Evolutionary conservation across 2,329 filamentous ascomycete genomes (phyloP).

Genomic region (Pyricularia pennisetigena): DNA sequence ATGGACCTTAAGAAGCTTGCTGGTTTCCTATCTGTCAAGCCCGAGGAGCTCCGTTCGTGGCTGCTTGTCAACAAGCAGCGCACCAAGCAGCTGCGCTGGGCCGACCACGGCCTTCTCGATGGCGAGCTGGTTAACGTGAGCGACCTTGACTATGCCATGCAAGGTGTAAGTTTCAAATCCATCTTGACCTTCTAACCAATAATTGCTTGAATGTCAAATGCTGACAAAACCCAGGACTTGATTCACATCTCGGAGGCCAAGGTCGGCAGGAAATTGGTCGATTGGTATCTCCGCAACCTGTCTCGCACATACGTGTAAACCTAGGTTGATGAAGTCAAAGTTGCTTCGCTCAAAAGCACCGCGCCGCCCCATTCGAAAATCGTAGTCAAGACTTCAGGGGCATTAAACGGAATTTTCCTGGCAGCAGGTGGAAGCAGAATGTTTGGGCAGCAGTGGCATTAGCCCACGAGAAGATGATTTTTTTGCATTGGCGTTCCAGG

Average conservation of each 20-base stretch:
- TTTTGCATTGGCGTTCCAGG: not conserved
- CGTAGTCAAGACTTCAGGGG: not conserved
- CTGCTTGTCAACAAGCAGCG: conserved; percentile 97
- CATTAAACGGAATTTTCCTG: not conserved
- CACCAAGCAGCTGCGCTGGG: conserved; percentile 92
- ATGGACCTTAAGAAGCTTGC: conserved; percentile 99
- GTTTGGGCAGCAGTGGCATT: not conserved
- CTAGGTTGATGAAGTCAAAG: not conserved
- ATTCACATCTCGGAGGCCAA: conserved; percentile 99
- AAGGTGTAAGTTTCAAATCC: conserved; percentile 57
- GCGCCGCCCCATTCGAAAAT: not conserved
- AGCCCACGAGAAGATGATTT: not conserved
- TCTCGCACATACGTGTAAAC: conserved; percentile 76
- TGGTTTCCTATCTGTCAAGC: conserved; percentile 91
- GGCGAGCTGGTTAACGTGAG: conserved; percentile 89
- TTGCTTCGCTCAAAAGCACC: not conserved
- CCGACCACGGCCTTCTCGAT: conserved; percentile 79
- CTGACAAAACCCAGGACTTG: conserved; percentile 52
- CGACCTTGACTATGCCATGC: conserved; percentile 94
- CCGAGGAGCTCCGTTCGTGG: conserved; percentile 92
- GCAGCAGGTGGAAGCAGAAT: not conserved
- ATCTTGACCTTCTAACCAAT: not conserved
- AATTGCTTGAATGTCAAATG: not conserved
- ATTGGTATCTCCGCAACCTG: conserved; percentile 98
- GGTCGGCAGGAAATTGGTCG: conserved; percentile 91